These are phyloP conservation scores for Plenodomus lindquistii DNA, from an alignment of 2,329 filamentous ascomycete species.

Conservation along the genomic window DNA sequence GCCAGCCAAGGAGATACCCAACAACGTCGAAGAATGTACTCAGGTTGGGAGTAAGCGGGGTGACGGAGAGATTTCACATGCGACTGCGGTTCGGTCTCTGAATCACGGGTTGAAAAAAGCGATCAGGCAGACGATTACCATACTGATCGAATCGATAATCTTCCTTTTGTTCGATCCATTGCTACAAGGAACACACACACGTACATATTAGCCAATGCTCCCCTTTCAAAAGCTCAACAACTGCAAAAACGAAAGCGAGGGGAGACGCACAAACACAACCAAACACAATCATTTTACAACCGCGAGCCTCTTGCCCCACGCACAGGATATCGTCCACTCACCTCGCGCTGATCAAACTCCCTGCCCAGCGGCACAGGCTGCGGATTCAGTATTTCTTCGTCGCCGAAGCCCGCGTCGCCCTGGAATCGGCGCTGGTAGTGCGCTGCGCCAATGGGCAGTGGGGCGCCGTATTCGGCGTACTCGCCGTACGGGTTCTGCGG, in stretches of 20 bases:
- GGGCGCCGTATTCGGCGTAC: constrained; percentile 38
- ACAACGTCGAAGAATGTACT: too few relatives aligned
- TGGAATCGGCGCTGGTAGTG: constrained; percentile 39
- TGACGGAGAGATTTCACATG: constrained; percentile 32
- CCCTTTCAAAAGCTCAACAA: neutral
- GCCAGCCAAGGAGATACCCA: too few relatives aligned
- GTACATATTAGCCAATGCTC: constrained; percentile 2
- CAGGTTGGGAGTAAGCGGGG: too few relatives aligned
- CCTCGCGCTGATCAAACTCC: constrained; percentile 38
- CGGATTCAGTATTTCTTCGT: constrained; percentile 42
- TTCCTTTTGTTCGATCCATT: constrained; percentile 44
- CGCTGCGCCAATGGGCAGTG: constrained; percentile 33
- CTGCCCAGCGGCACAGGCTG: constrained; percentile 40
- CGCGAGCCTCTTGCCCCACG: neutral
- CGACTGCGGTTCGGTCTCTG: constrained; percentile 31
- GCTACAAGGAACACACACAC: constrained; percentile 8
- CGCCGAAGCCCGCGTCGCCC: constrained; percentile 43
- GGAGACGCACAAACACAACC: too few relatives aligned
- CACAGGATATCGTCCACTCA: constrained; percentile 22
- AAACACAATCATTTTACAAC: neutral
- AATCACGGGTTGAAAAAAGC: constrained; percentile 27
- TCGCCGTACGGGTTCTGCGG: constrained; percentile 26
- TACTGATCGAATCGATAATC: constrained; percentile 42
- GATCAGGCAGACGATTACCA: constrained; percentile 40
- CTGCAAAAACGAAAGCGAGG: too few relatives aligned